These are phyloP conservation scores for Penstemon davidsonii DNA, from an alignment of 257 asterid species.

Conservation along the genomic window DNA sequence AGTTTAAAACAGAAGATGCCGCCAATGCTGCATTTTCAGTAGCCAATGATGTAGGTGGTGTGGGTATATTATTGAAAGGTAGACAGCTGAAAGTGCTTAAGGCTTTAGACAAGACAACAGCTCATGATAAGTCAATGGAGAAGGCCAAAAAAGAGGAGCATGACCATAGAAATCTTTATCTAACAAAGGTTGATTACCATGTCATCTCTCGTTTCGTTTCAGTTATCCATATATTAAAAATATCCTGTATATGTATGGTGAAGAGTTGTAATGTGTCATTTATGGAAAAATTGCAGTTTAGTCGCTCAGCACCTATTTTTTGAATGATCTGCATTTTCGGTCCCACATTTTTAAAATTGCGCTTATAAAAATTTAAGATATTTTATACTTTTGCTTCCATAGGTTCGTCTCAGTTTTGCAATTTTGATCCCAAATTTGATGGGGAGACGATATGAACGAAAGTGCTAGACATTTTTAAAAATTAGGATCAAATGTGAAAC, in stretches of 20 bases:
- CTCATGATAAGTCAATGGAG: conserved; percentile 72
- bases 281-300: neutral
- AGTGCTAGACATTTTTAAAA: too few species aligned
- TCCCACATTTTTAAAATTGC: too few species aligned
- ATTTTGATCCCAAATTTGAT: too few species aligned
- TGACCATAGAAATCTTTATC: conserved; percentile 82
- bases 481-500: too few species aligned
- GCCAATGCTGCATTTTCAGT: conserved; percentile 77
- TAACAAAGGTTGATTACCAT: conserved; percentile 70
- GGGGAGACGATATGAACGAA: too few species aligned
- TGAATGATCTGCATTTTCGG: too few species aligned
- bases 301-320: too few species aligned
- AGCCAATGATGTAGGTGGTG: conserved; percentile 52
- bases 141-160: conserved; percentile 70
- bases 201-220: conserved; percentile 21
- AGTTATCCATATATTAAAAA: conserved; percentile 1
- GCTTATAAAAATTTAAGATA: too few species aligned
- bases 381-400: too few species aligned
- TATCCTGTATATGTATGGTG: neutral
- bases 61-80: conserved; percentile 77
- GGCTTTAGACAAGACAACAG: conserved; percentile 84
- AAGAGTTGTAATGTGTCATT: conserved; percentile 6
- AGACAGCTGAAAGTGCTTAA: conserved; percentile 74
- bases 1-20: conserved; percentile 67
- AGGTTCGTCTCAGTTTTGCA: too few species aligned